Percentiles rank a stretch among this genome's conserved stretches.
Conservation (phyloP, 805 yeast genomes). For the Schizosaccharomyces octosporus region DNA sequence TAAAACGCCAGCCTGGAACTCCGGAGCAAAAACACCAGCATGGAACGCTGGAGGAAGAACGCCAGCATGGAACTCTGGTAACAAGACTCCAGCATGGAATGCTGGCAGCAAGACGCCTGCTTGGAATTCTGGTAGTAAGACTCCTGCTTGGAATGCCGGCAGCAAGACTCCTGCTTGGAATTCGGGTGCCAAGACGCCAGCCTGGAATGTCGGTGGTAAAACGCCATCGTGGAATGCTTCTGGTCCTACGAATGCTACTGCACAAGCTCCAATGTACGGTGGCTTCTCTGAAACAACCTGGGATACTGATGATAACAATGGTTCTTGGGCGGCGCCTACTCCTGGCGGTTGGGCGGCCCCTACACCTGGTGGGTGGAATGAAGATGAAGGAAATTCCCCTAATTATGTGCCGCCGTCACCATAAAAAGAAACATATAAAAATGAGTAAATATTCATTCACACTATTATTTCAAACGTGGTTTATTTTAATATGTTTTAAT, state of each 20-base stretch:
- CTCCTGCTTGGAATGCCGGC: conserved; percentile 14
- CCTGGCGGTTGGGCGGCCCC: conserved; percentile 4
- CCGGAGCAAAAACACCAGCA: conserved; percentile 23
- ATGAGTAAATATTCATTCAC: too few species aligned
- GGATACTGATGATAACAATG: not conserved
- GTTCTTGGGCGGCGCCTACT: not conserved
- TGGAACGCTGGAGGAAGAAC: conserved; percentile 16
- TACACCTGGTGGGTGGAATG: conserved; percentile 4
- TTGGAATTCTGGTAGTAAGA: conserved; percentile 13
- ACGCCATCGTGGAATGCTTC: conserved; percentile 23
- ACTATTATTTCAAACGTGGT: too few species aligned
- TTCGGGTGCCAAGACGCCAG: conserved; percentile 6
- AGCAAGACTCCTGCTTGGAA: conserved; percentile 10
- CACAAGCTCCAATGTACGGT: not conserved
- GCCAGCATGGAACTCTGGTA: conserved; percentile 3
- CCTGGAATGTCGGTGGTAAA: conserved; percentile 19
- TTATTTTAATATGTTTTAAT: too few species aligned
- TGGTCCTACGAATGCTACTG: conserved; percentile 11
- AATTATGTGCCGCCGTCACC: conserved; percentile 5
- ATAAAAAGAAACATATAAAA: not conserved
- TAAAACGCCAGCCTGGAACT: conserved; percentile 18
- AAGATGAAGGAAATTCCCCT: conserved; percentile 5
- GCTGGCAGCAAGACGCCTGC: conserved; percentile 22
- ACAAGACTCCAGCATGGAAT: conserved; percentile 13
- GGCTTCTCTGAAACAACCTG: not conserved